Conservation (phyloP, 1,284 basidiomycete genomes). For the Malassezia caprae region DNA sequence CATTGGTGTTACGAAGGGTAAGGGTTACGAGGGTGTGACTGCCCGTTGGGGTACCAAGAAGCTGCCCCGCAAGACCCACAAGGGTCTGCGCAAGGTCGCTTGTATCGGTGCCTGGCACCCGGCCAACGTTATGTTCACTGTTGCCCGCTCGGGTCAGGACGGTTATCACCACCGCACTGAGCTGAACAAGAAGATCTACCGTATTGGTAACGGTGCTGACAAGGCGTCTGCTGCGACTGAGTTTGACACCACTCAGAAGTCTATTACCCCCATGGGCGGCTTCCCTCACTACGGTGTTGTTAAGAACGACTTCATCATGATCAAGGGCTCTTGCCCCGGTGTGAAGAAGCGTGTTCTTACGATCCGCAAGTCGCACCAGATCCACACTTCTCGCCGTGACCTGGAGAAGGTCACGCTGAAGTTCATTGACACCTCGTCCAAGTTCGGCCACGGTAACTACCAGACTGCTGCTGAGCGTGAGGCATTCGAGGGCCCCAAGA, state of each 20-base stretch:
- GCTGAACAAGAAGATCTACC: slow-evolving; percentile 90
- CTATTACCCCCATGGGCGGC: slow-evolving; percentile 95
- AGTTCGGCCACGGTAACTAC: slow-evolving; percentile 79
- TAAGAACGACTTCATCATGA: slow-evolving; percentile 94
- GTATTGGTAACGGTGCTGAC: slow-evolving; percentile 73
- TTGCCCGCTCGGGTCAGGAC: slow-evolving; percentile 96
- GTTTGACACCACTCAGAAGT: slow-evolving; percentile 56
- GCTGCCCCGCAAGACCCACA: slow-evolving; percentile 96
- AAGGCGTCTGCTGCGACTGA: slow-evolving; percentile 78
- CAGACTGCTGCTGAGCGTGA: slow-evolving; percentile 92
- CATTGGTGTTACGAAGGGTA: slow-evolving; percentile 98
- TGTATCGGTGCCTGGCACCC: slow-evolving; percentile 99
- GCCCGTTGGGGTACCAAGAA: slow-evolving; percentile 99
- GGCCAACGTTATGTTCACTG: slow-evolving; percentile 98
- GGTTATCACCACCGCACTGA: slow-evolving; percentile 95
- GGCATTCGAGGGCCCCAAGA: slow-evolving; percentile 71
- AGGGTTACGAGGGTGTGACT: slow-evolving; percentile 98
- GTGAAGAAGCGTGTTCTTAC: slow-evolving; percentile 97
- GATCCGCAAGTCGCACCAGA: slow-evolving; percentile 47
- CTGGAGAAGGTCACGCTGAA: slow-evolving; percentile 97
- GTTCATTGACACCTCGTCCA: slow-evolving; percentile 95
- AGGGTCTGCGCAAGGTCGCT: slow-evolving; percentile 90
- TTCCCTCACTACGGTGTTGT: slow-evolving; percentile 98
- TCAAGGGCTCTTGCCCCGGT: slow-evolving; percentile 67
- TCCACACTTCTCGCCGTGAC: slow-evolving; percentile 46